Evolutionary conservation across 164 flowering plant species (phyloP).

Genomic region (Berberis thunbergii): DNA sequence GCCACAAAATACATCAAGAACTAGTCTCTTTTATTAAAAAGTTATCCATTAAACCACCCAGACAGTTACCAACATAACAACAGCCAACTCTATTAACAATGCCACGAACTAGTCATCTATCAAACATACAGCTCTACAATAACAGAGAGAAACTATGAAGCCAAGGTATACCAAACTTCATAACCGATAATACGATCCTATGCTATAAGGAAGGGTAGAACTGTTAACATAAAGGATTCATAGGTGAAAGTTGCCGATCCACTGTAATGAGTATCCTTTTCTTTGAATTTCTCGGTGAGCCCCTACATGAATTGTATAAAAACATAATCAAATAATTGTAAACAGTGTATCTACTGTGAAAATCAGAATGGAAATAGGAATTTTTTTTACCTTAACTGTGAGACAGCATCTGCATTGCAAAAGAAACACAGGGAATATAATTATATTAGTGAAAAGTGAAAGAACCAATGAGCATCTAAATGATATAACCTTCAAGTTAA

Average conservation of each 20-base stretch:
- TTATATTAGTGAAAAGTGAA: not conserved
- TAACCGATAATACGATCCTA: conserved; percentile 7
- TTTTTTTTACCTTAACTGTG: conserved; percentile 18
- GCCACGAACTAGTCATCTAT: not conserved
- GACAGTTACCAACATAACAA: too few species aligned
- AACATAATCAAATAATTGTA: not conserved
- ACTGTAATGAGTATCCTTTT: conserved; percentile 37
- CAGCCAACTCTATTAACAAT: not conserved
- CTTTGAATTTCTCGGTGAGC: conserved; percentile 74
- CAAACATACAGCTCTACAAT: not conserved
- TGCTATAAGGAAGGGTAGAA: conserved; percentile 62
- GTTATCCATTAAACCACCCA: too few species aligned
- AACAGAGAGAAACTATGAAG: not conserved
- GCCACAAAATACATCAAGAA: too few species aligned
- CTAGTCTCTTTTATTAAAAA: too few species aligned
- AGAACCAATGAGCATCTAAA: not conserved
- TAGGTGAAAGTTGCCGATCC: conserved; percentile 59
- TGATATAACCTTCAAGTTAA: not conserved
- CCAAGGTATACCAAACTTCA: not conserved
- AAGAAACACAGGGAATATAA: not conserved
- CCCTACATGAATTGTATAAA: conserved; percentile 36
- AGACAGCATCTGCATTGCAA: conserved; percentile 26
- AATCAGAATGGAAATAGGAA: not conserved
- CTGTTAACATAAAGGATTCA: conserved; percentile 60
- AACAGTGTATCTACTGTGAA: not conserved